Base-by-base conservation (phyloP, 2,329 filamentous ascomycete species). In the Chrysoporthe puriensis region DNA sequence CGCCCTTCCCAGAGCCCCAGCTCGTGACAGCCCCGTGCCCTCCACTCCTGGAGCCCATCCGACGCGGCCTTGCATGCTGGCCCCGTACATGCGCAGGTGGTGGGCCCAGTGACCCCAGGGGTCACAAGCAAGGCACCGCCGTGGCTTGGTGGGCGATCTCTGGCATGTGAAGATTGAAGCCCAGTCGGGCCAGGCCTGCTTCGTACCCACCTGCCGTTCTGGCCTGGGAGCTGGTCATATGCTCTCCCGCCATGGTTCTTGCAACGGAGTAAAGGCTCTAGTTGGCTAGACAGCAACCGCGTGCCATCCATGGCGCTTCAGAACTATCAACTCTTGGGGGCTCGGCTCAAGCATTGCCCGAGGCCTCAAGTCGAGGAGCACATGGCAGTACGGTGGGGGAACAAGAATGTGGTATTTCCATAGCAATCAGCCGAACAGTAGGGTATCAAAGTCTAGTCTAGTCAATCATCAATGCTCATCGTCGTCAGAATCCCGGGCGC, bases 381-480 rank as follows among this genome's bases (percentile, higher is more conserved):
- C 26, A 26, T 26, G 26, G 26, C 26, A 2, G n/a, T n/a, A 48
- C 3, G n/a, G 9, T 54, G 14, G 4, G 13, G 11, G 7, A 54
- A 6, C 26, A 26, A 54, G 26, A 32, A 52, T 4, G 13, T 54
- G 50, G 26, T 16, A 32, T 54, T 34, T 54, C 11, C n/a, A 14
- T 16, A 32, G 13, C 21, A 4, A 32, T 32, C 13, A 21, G 50
- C 50, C 36, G 5, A 7, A 54, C 9, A 32, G 50, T 34, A 54
- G 50, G 50, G 50, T 54, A 54, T 54, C 50, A 32, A 66, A 44
- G 16, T 63, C 54, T 40, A 44, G 16, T 63, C 54, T 40, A 63
- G 6, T 8, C 13, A 58, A 21, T 50, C 36, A 59, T 26, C 34
- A 36, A 63, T 43, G 34, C 13, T 59, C 61, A 54, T 21, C 26